These are phyloP conservation scores for Chenopodium album DNA, from an alignment of 148 eudicot genomes.

Conservation along the genomic window DNA sequence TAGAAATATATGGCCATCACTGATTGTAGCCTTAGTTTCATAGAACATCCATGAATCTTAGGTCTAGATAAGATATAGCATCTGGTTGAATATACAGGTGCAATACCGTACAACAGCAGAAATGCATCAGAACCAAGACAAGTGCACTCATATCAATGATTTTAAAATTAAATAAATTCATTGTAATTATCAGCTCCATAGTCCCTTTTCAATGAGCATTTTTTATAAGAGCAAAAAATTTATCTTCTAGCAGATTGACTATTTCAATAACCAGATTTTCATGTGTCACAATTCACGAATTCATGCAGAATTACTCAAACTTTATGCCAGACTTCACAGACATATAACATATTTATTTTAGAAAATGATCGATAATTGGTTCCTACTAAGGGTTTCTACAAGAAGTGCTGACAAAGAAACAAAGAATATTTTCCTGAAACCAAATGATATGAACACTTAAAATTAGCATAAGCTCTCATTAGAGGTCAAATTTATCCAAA, in stretches of 20 bases:
- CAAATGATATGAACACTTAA: background rate
- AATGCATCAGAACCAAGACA: background rate
- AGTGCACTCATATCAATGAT: background rate
- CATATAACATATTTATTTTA: too few species aligned
- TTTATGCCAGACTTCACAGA: background rate
- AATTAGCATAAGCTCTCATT: background rate
- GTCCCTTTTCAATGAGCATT: background rate
- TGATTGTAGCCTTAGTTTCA: background rate
- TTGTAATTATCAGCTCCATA: background rate
- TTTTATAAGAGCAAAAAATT: background rate
- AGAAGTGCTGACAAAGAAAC: background rate
- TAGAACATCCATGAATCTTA: background rate
- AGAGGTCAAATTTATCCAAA: background rate
- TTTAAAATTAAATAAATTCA: background rate
- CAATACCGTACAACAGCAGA: background rate
- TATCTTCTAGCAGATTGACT: background rate
- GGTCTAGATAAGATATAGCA: background rate
- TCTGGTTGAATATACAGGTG: background rate
- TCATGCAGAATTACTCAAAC: background rate
- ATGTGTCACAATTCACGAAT: background rate
- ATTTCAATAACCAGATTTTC: background rate
- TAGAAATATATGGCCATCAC: background rate
- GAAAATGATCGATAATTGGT: too few species aligned
- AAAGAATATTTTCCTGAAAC: conserved; percentile 3
- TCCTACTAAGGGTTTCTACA: background rate